Conservation (phyloP, 1,139 yeast species). For the Yamadazyma mexicana region DNA sequence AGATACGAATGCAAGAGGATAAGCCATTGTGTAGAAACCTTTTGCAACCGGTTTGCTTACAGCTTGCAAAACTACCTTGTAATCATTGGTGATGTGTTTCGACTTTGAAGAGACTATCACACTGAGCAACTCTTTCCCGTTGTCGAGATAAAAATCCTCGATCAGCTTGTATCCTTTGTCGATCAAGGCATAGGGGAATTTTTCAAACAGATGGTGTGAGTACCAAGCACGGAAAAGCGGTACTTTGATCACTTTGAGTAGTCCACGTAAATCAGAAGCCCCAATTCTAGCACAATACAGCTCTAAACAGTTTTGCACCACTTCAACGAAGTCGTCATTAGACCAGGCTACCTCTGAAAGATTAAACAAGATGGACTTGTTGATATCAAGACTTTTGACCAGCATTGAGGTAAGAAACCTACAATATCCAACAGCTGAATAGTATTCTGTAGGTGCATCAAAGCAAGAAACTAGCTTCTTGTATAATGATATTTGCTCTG, state of each 20-base stretch:
- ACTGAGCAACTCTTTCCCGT: slow-evolving; percentile 36
- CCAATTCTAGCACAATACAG: slow-evolving; percentile 19
- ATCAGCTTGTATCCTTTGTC: slow-evolving; percentile 33
- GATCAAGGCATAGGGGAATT: slow-evolving; percentile 43
- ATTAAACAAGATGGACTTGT: slow-evolving; percentile 37
- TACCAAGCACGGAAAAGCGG: slow-evolving; percentile 46
- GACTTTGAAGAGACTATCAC: slow-evolving; percentile 26
- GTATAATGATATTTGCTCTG: slow-evolving; percentile 30
- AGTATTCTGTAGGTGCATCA: slow-evolving; percentile 3
- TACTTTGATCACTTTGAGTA: slow-evolving; percentile 30
- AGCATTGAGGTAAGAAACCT: slow-evolving; percentile 35
- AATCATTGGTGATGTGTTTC: not conserved
- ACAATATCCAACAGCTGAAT: slow-evolving; percentile 30
- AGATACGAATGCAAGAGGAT: slow-evolving; percentile 47
- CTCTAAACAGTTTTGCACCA: slow-evolving; percentile 25
- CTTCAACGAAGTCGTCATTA: slow-evolving; percentile 13
- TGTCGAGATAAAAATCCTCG: slow-evolving; percentile 26
- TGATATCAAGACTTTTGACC: slow-evolving; percentile 24
- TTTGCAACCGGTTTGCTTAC: too few relatives aligned
- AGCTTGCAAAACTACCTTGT: not conserved
- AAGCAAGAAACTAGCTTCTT: slow-evolving; percentile 30
- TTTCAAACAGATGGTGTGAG: slow-evolving; percentile 26
- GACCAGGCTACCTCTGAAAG: slow-evolving; percentile 41
- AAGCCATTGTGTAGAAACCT: slow-evolving; percentile 21
- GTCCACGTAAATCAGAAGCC: slow-evolving; percentile 14